Evolutionary conservation across 116 monocot species (phyloP).

Genomic region (Posidonia oceanica): DNA sequence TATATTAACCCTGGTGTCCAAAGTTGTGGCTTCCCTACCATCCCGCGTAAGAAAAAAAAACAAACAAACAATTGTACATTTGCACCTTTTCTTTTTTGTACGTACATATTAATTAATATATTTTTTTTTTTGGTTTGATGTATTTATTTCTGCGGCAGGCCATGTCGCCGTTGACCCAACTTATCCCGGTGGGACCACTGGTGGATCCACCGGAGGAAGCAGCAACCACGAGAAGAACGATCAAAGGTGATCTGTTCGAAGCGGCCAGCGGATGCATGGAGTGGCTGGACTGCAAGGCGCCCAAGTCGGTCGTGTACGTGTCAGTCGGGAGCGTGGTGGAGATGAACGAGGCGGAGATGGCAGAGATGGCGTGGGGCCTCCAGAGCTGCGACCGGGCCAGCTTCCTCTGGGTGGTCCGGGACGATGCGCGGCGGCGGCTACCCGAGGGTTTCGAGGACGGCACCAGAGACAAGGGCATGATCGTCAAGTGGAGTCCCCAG

Average conservation of each 20-base stretch:
- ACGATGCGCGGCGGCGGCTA: neutral
- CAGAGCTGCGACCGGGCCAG: neutral
- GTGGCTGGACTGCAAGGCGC: slow-evolving; percentile 13
- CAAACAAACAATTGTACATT: no score
- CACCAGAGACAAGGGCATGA: slow-evolving; percentile 6
- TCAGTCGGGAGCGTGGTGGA: slow-evolving; percentile 16
- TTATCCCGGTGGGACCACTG: slow-evolving; percentile 56
- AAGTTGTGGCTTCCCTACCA: no score
- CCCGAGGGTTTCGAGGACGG: slow-evolving; percentile 12
- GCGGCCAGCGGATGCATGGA: no score
- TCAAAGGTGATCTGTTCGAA: neutral
- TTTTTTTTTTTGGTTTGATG: neutral
- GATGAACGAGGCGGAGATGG: slow-evolving; percentile 7
- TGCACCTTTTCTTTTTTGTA: neutral
- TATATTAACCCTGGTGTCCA: no score
- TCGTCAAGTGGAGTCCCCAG: slow-evolving; percentile 13
- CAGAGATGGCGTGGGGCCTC: slow-evolving; percentile 15
- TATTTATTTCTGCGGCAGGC: no score
- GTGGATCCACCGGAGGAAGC: slow-evolving; percentile 11
- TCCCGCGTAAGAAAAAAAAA: no score
- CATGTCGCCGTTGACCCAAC: slow-evolving; percentile 1
- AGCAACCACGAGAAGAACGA: neutral
- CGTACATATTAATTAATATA: neutral
- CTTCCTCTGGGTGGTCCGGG: slow-evolving; percentile 25
- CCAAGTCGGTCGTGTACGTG: slow-evolving; percentile 17